These are phyloP conservation scores for Aspergillus hancockii DNA, from an alignment of 495 filamentous ascomycete genomes.

Conservation along the genomic window DNA sequence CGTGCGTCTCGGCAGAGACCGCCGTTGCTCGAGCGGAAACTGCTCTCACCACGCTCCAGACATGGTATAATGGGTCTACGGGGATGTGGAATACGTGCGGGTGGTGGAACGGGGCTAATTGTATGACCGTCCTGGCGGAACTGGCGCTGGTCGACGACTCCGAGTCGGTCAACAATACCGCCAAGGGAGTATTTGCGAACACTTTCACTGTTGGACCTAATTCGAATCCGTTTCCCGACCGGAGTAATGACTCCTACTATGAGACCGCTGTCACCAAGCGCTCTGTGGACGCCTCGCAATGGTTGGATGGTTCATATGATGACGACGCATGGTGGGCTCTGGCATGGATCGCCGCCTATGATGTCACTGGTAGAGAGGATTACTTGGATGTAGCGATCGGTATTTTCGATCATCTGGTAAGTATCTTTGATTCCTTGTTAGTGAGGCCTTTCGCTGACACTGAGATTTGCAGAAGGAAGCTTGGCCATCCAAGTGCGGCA, in stretches of 20 bases:
- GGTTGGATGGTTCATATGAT: slow-evolving; percentile 66
- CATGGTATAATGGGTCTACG: slow-evolving; percentile 60
- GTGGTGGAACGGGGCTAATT: slow-evolving; percentile 81
- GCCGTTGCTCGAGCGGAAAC: slow-evolving; percentile 38
- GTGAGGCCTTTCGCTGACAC: slow-evolving; percentile 8
- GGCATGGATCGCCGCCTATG: slow-evolving; percentile 65
- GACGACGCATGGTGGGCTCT: slow-evolving; percentile 77
- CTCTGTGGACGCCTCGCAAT: slow-evolving; percentile 25
- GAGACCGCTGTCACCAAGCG: slow-evolving; percentile 7
- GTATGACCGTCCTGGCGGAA: slow-evolving; percentile 63
- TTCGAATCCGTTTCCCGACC: slow-evolving; percentile 28
- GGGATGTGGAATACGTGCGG: slow-evolving; percentile 67
- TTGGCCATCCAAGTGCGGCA: slow-evolving; percentile 45
- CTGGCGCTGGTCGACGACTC: slow-evolving; percentile 51
- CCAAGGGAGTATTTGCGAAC: slow-evolving; percentile 44
- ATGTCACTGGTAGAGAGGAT: slow-evolving; percentile 52
- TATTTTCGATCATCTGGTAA: slow-evolving; percentile 62
- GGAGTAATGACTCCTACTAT: slow-evolving; percentile 17
- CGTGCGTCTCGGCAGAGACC: slow-evolving; percentile 8
- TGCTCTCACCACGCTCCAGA: slow-evolving; percentile 54
- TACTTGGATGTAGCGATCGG: slow-evolving; percentile 58
- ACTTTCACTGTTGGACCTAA: slow-evolving; percentile 35
- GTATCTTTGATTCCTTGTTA: slow-evolving; percentile 5
- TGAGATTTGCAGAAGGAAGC: slow-evolving; percentile 32
- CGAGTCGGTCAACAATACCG: slow-evolving; percentile 17